These are phyloP conservation scores for Monilinia polystroma DNA, from an alignment of 2,329 filamentous ascomycete species.

Conservation along the genomic window DNA sequence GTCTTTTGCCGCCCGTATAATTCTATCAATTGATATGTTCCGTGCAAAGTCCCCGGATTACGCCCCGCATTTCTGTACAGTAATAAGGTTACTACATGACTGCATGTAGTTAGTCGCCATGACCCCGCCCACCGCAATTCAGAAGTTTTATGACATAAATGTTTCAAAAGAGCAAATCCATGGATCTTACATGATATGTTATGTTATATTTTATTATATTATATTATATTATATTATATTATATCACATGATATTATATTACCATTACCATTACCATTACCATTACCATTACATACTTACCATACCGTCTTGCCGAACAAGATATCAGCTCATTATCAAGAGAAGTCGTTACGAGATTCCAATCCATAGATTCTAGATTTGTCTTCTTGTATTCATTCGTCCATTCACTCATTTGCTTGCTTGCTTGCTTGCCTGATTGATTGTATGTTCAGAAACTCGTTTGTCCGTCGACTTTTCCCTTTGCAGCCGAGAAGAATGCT, in stretches of 20 bases:
- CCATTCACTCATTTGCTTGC: too few species aligned
- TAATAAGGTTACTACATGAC: too few species aligned
- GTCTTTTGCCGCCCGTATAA: slow-evolving; percentile 10
- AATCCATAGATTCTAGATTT: background rate
- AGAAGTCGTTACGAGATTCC: slow-evolving; percentile 20
- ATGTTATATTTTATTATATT: too few species aligned
- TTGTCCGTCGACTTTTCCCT: slow-evolving; percentile 3
- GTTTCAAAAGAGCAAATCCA: too few species aligned
- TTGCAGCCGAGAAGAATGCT: slow-evolving; percentile 56
- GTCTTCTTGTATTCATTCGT: background rate
- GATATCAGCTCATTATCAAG: background rate
- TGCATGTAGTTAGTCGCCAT: background rate
- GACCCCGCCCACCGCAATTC: background rate
- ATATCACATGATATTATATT: too few species aligned
- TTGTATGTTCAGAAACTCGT: slow-evolving; percentile 13
- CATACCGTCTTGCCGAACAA: background rate
- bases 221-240: too few species aligned
- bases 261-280: too few species aligned
- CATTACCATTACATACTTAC: background rate
- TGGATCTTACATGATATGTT: too few species aligned
- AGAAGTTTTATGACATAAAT: background rate
- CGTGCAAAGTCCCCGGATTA: slow-evolving; percentile 17
- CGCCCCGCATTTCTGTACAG: slow-evolving; percentile 11
- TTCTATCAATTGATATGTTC: background rate
- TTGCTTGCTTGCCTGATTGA: background rate